Evolutionary conservation across 2,329 filamentous ascomycete genomes (phyloP).

Genomic region (Fusarium verrucosum): DNA sequence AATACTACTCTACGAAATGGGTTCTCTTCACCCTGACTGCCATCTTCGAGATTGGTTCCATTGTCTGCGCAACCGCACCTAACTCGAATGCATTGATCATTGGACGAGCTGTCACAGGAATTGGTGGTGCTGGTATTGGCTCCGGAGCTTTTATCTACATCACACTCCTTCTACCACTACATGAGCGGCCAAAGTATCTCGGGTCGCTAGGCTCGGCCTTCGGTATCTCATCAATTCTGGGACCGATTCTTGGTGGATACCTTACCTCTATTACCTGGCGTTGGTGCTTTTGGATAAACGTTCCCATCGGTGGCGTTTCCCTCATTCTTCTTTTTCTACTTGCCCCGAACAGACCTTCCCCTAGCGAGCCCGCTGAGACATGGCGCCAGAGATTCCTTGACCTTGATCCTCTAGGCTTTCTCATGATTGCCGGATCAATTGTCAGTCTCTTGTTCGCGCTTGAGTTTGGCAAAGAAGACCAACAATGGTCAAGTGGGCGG

Average conservation of each 20-base stretch:
- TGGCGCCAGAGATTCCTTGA: constrained; percentile 17
- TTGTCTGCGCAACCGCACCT: constrained; percentile 13
- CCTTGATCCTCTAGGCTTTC: constrained; percentile 7
- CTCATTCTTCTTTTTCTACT: background rate
- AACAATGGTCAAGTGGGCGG: background rate
- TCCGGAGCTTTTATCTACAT: constrained; percentile 16
- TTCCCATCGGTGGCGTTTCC: constrained; percentile 14
- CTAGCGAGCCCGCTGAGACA: background rate
- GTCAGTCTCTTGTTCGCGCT: constrained; percentile 17
- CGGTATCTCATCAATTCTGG: constrained; percentile 11
- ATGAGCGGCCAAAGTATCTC: constrained; percentile 20
- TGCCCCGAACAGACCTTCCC: constrained; percentile 4
- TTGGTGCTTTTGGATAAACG: constrained; percentile 34
- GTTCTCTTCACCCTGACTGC: constrained; percentile 3
- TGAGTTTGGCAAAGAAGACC: constrained; percentile 11
- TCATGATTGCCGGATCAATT: constrained; percentile 16
- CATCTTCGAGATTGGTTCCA: constrained; percentile 14
- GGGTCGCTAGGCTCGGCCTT: background rate
- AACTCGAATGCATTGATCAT: constrained; percentile 19
- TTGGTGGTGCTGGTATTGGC: constrained; percentile 24
- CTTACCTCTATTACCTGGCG: constrained; percentile 23
- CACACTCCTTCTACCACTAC: constrained; percentile 4
- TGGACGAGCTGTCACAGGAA: constrained; percentile 16
- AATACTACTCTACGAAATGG: constrained; percentile 29
- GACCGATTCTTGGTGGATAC: constrained; percentile 19